Evolutionary conservation across 2,329 filamentous ascomycete species (phyloP).

Genomic region (Paramyrothecium roridum): DNA sequence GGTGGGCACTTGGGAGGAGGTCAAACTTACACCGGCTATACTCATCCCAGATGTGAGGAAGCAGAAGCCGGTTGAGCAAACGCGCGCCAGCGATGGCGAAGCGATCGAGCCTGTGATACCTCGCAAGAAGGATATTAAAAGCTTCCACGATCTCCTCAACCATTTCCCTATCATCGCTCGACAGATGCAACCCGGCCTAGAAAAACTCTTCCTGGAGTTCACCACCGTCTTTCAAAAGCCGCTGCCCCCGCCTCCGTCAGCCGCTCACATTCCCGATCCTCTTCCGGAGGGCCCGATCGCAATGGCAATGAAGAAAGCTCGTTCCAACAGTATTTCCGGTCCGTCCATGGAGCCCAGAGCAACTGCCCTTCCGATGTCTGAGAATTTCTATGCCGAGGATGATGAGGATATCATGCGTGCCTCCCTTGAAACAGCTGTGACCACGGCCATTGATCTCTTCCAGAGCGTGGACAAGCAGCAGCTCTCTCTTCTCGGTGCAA

Average conservation of each 20-base stretch:
- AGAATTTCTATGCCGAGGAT: constrained; percentile 75
- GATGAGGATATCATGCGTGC: constrained; percentile 89
- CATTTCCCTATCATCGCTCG: constrained; percentile 93
- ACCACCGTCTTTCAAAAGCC: constrained; percentile 81
- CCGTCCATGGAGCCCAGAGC: constrained; percentile 26
- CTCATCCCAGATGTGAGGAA: constrained; percentile 44
- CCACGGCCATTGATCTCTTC: constrained; percentile 90
- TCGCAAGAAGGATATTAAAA: constrained; percentile 85
- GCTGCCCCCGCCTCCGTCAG: constrained; percentile 70
- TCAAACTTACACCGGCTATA: constrained; percentile 66
- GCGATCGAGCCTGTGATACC: constrained; percentile 39
- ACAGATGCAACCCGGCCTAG: constrained; percentile 91
- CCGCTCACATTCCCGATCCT: constrained; percentile 56
- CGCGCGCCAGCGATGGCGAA: constrained; percentile 31
- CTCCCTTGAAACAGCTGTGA: constrained; percentile 88
- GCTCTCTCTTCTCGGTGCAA: constrained; percentile 83
- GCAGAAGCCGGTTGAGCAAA: constrained; percentile 32
- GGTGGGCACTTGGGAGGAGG: constrained; percentile 77
- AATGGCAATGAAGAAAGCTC: constrained; percentile 51
- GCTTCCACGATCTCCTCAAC: constrained; percentile 83
- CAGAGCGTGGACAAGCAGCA: constrained; percentile 95
- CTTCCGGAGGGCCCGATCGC: constrained; percentile 53
- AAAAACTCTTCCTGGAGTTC: constrained; percentile 88
- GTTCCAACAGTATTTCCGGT: constrained; percentile 45
- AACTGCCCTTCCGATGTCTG: constrained; percentile 45